phyloP scores from a whole-genome alignment of 176 grass and related monocot species.

The Paspalum vaginatum region DNA sequence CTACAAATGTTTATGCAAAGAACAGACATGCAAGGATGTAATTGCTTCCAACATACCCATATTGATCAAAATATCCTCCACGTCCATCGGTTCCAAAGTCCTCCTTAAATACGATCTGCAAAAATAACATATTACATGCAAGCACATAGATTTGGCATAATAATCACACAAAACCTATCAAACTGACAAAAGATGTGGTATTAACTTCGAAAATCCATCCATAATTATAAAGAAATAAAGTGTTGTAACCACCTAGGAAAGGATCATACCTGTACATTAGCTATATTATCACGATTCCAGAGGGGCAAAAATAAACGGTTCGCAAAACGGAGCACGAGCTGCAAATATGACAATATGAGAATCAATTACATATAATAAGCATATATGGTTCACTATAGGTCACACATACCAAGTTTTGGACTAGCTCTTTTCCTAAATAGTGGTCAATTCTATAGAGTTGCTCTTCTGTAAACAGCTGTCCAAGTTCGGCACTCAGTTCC shows the following conservation, averaged over 20 bases:
- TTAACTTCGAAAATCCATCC: not conserved
- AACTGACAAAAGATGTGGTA: not conserved
- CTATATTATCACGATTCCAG: slow-evolving; percentile 93
- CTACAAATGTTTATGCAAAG: slow-evolving; percentile 4
- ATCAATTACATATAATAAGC: slow-evolving; percentile 27
- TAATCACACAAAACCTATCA: not conserved
- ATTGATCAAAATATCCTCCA: slow-evolving; percentile 95
- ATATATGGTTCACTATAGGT: slow-evolving; percentile 6
- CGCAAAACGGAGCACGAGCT: slow-evolving; percentile 88
- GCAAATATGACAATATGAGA: slow-evolving; percentile 36
- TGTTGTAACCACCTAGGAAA: slow-evolving; percentile 20
- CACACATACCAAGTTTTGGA: slow-evolving; percentile 80
- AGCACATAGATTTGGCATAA: not conserved
- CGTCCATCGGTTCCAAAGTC: slow-evolving; percentile 94
- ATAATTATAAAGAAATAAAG: slow-evolving; percentile 23
- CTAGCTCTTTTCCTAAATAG: slow-evolving; percentile 92
- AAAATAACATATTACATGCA: slow-evolving; percentile 23
- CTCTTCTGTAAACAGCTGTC: slow-evolving; percentile 72
- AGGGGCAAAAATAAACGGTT: slow-evolving; percentile 84
- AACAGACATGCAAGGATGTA: slow-evolving; percentile 6
- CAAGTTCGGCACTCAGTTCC: slow-evolving; percentile 78
- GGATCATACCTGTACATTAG: slow-evolving; percentile 67
- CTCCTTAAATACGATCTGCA: slow-evolving; percentile 94
- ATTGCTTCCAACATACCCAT: slow-evolving; percentile 68
- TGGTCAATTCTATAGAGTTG: slow-evolving; percentile 93